Base-by-base conservation (phyloP, 164 flowering plant genomes). In the Taxillus chinensis region DNA sequence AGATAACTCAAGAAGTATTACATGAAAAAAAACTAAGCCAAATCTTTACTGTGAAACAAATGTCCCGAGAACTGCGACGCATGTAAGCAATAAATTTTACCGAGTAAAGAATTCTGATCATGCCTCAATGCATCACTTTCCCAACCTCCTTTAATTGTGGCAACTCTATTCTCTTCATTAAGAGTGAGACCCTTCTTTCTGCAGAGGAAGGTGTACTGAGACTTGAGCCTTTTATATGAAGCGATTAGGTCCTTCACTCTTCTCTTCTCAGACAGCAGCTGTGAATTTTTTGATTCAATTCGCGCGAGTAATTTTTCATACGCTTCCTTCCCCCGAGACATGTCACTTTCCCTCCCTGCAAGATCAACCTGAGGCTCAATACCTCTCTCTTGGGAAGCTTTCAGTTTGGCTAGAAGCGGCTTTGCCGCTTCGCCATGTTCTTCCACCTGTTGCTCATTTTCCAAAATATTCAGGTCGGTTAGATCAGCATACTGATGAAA, bases 151-250 rank as follows among this genome's bases (percentile, higher is more conserved):
- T 52, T 77, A 62, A 58, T 53, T 59, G 14, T 46, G 2, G 62
- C 58, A 4, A 64, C 62, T 74, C 60, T 71, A 60, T 71, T 74
- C 37, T 86, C 87, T 11, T 48, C 7, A 8, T 71, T 64, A 68
- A 74, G 81, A 60, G 72, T 64, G 67, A 74, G 81, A 60, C 85
- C 83, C 63, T 8, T 39, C 79, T 82, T 85, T 42, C 45, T 27
- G 45, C 62, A 58, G 60, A 88, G 80, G 62, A 59, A 86, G 45
- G 71, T 78, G 75, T 84, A 71, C 56, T 87, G 87, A 60, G 90
- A 83, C 75, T 80, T 88, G 66, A 86, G 77, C 55, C 61, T 81
- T 67, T 83, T 88, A 60, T 74, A 83, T 7, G 71, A 64, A 66
- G 56, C 76, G 17, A 74, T 6, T 7, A 64, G 8, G 41, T 74